A percentile compares a stretch with the other conserved stretches of the same genome.
phyloP scores from a whole-genome alignment of 805 yeast species.

The Clavispora asparagi region DNA sequence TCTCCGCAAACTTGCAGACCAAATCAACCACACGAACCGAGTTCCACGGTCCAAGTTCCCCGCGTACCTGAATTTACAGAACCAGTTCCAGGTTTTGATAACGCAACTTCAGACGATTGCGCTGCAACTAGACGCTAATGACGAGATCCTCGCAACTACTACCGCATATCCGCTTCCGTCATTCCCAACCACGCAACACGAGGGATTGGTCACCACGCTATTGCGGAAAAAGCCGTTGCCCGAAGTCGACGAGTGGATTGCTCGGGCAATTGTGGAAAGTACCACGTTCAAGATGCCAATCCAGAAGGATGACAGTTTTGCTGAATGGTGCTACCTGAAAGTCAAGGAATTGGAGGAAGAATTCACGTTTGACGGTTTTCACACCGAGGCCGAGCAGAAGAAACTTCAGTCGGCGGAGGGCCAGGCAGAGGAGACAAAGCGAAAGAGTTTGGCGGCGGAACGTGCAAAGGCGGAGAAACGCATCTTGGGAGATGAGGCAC shows the following conservation, averaged over 20 bases:
- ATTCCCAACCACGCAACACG: slow-evolving; percentile 83
- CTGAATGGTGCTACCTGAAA: slow-evolving; percentile 62
- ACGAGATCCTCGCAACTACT: slow-evolving; percentile 54
- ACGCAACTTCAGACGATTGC: slow-evolving; percentile 83
- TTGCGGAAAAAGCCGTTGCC: slow-evolving; percentile 85
- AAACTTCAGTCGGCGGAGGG: slow-evolving; percentile 29
- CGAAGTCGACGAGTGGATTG: slow-evolving; percentile 85
- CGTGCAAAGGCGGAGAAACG: slow-evolving; percentile 21
- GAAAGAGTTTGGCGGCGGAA: slow-evolving; percentile 14
- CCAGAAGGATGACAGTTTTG: slow-evolving; percentile 53
- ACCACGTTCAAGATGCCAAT: slow-evolving; percentile 21
- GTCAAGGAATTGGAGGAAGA: slow-evolving; percentile 50
- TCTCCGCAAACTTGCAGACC: slow-evolving; percentile 33
- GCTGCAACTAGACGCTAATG: slow-evolving; percentile 56
- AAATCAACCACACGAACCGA: slow-evolving; percentile 30
- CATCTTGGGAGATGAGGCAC: slow-evolving; percentile 23
- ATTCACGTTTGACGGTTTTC: slow-evolving; percentile 59
- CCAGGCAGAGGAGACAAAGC: slow-evolving; percentile 21
- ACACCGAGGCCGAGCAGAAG: slow-evolving; percentile 45
- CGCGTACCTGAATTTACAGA: slow-evolving; percentile 63
- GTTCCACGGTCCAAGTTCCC: slow-evolving; percentile 35
- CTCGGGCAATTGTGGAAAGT: slow-evolving; percentile 18
- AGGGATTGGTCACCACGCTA: slow-evolving; percentile 76
- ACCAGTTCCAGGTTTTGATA: slow-evolving; percentile 75
- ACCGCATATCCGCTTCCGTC: slow-evolving; percentile 79